These are phyloP conservation scores for Chalciporus sp. DNA, from an alignment of 1,284 basidiomycete species.

Conservation along the genomic window DNA sequence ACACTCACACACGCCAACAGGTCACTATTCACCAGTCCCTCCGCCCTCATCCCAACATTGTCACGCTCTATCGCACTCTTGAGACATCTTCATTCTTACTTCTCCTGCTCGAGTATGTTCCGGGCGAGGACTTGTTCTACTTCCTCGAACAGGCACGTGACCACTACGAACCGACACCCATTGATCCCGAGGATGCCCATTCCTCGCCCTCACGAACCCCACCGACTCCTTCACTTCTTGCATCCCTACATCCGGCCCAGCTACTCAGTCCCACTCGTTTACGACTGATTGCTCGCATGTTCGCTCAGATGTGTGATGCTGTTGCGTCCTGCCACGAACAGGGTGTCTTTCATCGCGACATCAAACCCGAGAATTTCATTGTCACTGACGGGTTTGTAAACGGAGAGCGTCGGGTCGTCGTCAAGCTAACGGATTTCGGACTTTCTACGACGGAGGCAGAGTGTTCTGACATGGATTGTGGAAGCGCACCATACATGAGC, in stretches of 20 bases:
- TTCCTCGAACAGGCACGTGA: conserved; percentile 95
- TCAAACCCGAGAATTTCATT: conserved; percentile 98
- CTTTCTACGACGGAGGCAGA: conserved; percentile 88
- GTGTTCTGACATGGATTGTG: conserved; percentile 97
- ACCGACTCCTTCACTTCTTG: conserved; percentile 91
- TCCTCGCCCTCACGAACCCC: conserved; percentile 64
- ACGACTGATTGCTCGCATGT: conserved; percentile 94
- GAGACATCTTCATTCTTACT: conserved; percentile 82
- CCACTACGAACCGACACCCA: conserved; percentile 66
- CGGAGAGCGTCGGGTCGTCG: conserved; percentile 72
- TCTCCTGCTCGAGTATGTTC: conserved; percentile 89
- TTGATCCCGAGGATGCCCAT: conserved; percentile 49
- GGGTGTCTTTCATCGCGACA: conserved; percentile 94
- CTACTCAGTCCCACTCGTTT: conserved; percentile 87
- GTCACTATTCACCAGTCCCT: conserved; percentile 95
- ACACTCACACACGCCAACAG: conserved; percentile 38
- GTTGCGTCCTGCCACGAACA: conserved; percentile 95
- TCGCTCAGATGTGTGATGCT: conserved; percentile 96
- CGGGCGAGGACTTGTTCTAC: conserved; percentile 95
- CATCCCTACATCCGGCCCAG: conserved; percentile 81
- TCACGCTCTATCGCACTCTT: conserved; percentile 89
- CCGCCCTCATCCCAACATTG: conserved; percentile 90
- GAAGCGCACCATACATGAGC: conserved; percentile 98
- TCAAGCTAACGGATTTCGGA: conserved; percentile 98
- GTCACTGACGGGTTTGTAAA: conserved; percentile 79